Evolutionary conservation across 1,284 basidiomycete species (phyloP).

Genomic region (Uromyces viciae-fabae): DNA sequence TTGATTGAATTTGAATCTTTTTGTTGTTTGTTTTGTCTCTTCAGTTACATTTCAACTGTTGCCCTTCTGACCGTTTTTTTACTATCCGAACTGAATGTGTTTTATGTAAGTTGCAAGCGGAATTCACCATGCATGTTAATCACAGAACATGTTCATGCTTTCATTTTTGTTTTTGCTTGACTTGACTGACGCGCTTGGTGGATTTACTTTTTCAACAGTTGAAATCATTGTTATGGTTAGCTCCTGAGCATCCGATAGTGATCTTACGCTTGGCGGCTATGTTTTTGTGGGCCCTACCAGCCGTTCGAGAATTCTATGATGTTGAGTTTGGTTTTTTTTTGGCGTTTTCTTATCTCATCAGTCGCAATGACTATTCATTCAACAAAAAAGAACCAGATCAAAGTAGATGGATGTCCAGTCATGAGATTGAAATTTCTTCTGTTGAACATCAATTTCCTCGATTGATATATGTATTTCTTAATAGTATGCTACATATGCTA

Average conservation of each 20-base stretch:
- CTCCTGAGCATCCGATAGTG: conserved; percentile 75
- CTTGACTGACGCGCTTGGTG: too few relatives aligned
- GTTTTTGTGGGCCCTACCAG: conserved; percentile 75
- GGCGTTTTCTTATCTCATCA: background rate
- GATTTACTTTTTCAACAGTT: background rate
- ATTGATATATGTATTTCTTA: conserved; percentile 19
- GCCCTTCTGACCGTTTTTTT: conserved; percentile 71
- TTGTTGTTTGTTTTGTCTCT: background rate
- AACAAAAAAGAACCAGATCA: too few relatives aligned
- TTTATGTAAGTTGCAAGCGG: conserved; percentile 46
- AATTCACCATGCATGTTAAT: too few relatives aligned
- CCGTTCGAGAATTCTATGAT: conserved; percentile 67
- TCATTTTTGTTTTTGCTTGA: too few relatives aligned
- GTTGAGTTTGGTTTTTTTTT: conserved; percentile 17
- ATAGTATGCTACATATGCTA: conserved; percentile 52
- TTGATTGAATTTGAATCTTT: background rate
- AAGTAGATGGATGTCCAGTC: too few relatives aligned
- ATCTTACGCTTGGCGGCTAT: conserved; percentile 69
- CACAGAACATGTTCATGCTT: too few relatives aligned
- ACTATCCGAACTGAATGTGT: conserved; percentile 68
- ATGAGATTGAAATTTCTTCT: too few relatives aligned
- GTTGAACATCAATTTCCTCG: background rate
- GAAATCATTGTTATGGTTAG: conserved; percentile 75
- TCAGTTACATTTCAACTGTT: conserved; percentile 66
- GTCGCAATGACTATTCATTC: too few relatives aligned